Evolutionary conservation across 345 rosid species (phyloP), one percentile per base, ranked within the genome.

Genomic region (Murraya koenigii): DNA sequence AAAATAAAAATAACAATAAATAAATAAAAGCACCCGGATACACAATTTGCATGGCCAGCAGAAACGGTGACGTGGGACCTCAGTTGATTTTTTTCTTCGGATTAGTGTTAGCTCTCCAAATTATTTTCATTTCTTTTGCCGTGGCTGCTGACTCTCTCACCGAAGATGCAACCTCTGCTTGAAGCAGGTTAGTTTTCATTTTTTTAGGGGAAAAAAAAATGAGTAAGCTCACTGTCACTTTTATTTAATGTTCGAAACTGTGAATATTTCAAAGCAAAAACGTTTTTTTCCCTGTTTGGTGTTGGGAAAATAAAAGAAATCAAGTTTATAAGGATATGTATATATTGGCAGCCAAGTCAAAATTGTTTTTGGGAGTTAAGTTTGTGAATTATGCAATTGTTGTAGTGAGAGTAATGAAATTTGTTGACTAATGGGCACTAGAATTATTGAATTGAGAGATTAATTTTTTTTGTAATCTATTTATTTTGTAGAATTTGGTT

Each of bases 121-220:
- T 47, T n/a, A 1, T 9, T 23, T 0, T 8, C 33, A 4, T 68
- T 8, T 15, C 55, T 25, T 17, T 67, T 23, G 33, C 26, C 14
- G 20, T 25, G 56, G 30, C 22, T 23, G 72, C 10, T 8, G 41
- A 33, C 13, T 64, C 26, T 25, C 8, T 1, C 17, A 25, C 11
- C 4, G 33, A 41, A 23, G 56, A 41, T 14, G 72, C 72, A 69
- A 3, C n/a, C 72, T 69, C 55, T 69, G 36, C 58, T 44, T 47
- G 72, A 69, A 69, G 23, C 36, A 69, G 58, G 72, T 69, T 44
- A 69, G 72, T 26, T 69, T 44, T 41, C 58, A 15, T 15, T 7
- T 3, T n/a, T n/a, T n/a, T n/a, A n/a, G n/a, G n/a, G n/a, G n/a
- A 3, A 14, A 5, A 52, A 15, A 17, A 41, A 44, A 13, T 0